Percentiles rank a stretch among this genome's conserved stretches.
Conservation (phyloP, 495 filamentous ascomycete species). For the Aspergillus ostianus region DNA sequence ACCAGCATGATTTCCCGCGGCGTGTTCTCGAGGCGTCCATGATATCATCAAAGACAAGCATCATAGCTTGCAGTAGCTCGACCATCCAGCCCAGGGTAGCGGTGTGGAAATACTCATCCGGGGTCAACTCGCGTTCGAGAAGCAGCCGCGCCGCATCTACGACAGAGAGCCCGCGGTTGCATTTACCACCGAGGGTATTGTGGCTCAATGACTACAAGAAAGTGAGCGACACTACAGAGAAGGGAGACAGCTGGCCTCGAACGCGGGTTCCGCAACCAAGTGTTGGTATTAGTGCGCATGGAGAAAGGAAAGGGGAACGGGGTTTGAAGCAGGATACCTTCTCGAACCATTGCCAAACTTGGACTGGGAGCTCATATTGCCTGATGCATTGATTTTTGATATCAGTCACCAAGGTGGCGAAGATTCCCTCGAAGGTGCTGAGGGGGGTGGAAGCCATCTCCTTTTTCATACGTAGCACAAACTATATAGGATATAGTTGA, state of each 20-base stretch:
- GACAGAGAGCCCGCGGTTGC: conserved; percentile 90
- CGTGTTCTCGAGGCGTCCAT: conserved; percentile 85
- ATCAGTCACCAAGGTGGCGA: too few species aligned
- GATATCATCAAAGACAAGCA: conserved; percentile 90
- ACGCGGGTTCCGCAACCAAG: too few species aligned
- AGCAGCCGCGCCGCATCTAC: conserved; percentile 75
- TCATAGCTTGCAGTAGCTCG: conserved; percentile 87
- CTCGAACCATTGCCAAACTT: too few species aligned
- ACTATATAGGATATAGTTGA: too few species aligned
- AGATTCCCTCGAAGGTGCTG: too few species aligned
- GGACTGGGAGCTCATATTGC: too few species aligned
- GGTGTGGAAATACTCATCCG: conserved; percentile 68
- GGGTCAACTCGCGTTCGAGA: conserved; percentile 57
- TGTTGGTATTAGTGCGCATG: too few species aligned
- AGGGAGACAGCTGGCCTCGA: neutral
- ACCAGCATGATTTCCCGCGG: conserved; percentile 86
- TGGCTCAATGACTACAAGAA: neutral
- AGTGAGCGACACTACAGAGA: neutral
- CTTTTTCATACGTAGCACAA: too few species aligned
- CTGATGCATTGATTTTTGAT: too few species aligned
- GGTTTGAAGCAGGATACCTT: too few species aligned
- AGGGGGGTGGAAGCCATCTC: too few species aligned
- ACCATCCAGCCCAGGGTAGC: conserved; percentile 87
- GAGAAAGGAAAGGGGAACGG: too few species aligned
- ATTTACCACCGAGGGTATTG: conserved; percentile 66